Percentiles rank a stretch among this genome's conserved stretches.
Evolutionary conservation across 2,329 filamentous ascomycete species (phyloP).

Genomic region (Aspergillus fijiensis): DNA sequence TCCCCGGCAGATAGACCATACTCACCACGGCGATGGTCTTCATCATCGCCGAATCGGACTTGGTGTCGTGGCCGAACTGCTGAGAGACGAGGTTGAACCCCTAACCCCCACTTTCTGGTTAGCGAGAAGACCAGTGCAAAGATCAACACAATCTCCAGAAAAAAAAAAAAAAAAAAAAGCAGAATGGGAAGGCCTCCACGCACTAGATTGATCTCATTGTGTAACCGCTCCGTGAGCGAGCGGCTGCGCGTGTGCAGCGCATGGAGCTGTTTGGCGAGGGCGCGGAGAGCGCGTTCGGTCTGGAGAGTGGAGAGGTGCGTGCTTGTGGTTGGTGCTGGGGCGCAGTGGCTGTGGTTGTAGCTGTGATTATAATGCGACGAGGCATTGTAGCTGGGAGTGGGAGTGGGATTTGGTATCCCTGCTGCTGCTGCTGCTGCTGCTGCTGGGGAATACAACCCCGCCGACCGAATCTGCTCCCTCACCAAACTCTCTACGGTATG

Average conservation of each 20-base stretch:
- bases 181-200: neutral
- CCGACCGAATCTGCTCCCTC: constrained; percentile 20
- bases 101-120: constrained; percentile 2
- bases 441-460: constrained; percentile 10
- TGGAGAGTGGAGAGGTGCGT: neutral
- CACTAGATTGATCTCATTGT: constrained; percentile 38
- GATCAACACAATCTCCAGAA: neutral
- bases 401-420: too few species aligned
- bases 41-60: constrained; percentile 31
- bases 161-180: neutral
- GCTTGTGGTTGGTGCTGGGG: neutral
- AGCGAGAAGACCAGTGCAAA: neutral
- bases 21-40: constrained; percentile 31
- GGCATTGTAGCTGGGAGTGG: neutral
- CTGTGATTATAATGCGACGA: neutral
- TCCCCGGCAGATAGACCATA: constrained; percentile 30
- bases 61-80: constrained; percentile 22
- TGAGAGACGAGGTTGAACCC: constrained; percentile 37
- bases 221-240: constrained; percentile 30
- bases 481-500: constrained; percentile 28
- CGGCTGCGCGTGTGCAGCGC: constrained; percentile 27
- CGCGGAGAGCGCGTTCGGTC: constrained; percentile 12
- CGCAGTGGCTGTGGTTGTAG: neutral
- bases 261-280: constrained; percentile 26
- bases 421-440: constrained; percentile 4